Evolutionary conservation across 768 basidiomycete species (phyloP).

Genomic region (Macrolepiota albuminosa): DNA sequence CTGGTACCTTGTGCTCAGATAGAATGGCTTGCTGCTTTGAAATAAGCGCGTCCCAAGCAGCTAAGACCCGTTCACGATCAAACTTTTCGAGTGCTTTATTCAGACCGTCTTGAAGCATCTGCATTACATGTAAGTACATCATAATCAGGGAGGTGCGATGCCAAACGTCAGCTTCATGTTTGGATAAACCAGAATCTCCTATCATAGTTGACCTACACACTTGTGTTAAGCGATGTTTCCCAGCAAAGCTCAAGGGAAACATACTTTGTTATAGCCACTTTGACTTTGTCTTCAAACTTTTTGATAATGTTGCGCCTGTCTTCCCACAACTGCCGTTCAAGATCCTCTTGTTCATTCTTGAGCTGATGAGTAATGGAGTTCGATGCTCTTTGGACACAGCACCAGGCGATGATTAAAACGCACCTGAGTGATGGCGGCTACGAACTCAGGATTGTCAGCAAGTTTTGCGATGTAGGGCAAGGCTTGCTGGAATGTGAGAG

Average conservation of each 20-base stretch:
- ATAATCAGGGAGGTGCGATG: neutral
- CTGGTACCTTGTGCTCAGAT: constrained; percentile 57
- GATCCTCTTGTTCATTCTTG: constrained; percentile 61
- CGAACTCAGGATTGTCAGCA: constrained; percentile 47
- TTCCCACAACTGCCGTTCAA: constrained; percentile 67
- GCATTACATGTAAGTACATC: constrained; percentile 7
- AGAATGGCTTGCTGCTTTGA: constrained; percentile 65
- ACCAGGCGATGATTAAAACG: constrained; percentile 1
- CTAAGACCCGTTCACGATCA: constrained; percentile 62
- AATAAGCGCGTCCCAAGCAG: constrained; percentile 75
- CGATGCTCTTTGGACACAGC: neutral
- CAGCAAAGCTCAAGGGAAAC: constrained; percentile 16
- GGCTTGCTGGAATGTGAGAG: constrained; percentile 63
- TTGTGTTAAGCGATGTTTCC: neutral
- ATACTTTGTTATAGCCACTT: constrained; percentile 63
- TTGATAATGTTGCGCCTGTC: constrained; percentile 58
- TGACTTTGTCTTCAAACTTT: constrained; percentile 69
- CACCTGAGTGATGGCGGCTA: constrained; percentile 50
- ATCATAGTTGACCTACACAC: constrained; percentile 58
- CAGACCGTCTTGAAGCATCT: constrained; percentile 67
- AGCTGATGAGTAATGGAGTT: constrained; percentile 38
- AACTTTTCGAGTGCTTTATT: constrained; percentile 63
- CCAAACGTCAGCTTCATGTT: constrained; percentile 61
- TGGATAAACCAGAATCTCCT: constrained; percentile 51
- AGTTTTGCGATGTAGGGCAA: constrained; percentile 62